These are phyloP conservation scores for Fusarium verticillioides DNA, from an alignment of 2,329 filamentous ascomycete genomes.

Conservation along the genomic window DNA sequence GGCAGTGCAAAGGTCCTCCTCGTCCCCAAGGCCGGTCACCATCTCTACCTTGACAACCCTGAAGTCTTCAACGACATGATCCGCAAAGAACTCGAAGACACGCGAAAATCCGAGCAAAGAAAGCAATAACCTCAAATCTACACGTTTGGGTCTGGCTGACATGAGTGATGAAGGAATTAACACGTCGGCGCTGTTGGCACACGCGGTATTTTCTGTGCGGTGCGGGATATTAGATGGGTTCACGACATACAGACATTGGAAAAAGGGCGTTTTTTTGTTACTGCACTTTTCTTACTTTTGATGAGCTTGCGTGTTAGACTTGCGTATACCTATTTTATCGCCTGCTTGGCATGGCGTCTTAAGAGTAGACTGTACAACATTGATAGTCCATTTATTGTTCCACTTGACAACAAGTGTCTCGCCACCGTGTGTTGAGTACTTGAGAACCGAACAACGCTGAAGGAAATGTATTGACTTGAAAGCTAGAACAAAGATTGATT, in stretches of 20 bases:
- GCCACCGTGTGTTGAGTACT: too few species aligned
- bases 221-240: conserved; percentile 25
- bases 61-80: conserved; percentile 67
- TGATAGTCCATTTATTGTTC: neutral
- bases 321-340: conserved; percentile 36
- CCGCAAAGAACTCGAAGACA: conserved; percentile 64
- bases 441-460: too few species aligned
- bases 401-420: too few species aligned
- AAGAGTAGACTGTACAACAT: conserved; percentile 27
- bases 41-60: conserved; percentile 70
- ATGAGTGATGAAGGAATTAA: conserved; percentile 8
- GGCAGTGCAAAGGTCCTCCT: conserved; percentile 86
- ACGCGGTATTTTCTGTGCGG: conserved; percentile 14
- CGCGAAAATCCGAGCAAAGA: conserved; percentile 49
- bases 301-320: conserved; percentile 19
- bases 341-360: conserved; percentile 3
- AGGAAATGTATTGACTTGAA: too few species aligned
- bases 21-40: conserved; percentile 70
- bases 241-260: conserved; percentile 24
- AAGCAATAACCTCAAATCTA: conserved; percentile 16
- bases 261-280: conserved; percentile 28
- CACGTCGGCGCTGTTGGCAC: conserved; percentile 34
- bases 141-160: neutral
- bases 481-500: too few species aligned
- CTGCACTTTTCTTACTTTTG: neutral